Evolutionary conservation across 192 early-diverging fungal species (phyloP).

Genomic region (Backusella tarrabulga): DNA sequence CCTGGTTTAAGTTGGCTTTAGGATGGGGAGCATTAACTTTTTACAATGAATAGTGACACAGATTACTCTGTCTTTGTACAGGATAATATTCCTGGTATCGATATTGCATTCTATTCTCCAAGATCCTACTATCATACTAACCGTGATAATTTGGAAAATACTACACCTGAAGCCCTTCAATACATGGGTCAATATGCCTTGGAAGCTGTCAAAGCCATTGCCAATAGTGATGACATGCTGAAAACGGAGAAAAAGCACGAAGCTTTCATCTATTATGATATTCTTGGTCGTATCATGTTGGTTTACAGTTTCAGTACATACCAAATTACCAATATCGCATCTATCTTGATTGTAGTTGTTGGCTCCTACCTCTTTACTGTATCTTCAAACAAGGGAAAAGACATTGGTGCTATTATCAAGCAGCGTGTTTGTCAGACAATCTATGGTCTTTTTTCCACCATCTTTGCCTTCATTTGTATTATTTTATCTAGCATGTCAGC

Average conservation of each 20-base stretch:
- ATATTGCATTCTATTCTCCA: constrained; percentile 64
- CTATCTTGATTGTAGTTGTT: constrained; percentile 24
- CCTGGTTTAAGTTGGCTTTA: neutral
- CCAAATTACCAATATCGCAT: constrained; percentile 18
- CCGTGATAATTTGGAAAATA: constrained; percentile 52
- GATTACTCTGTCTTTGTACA: constrained; percentile 64
- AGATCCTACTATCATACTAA: constrained; percentile 65
- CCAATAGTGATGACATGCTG: constrained; percentile 22
- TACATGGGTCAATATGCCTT: constrained; percentile 66
- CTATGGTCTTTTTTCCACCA: constrained; percentile 1
- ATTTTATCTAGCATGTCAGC: neutral
- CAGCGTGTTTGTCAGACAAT: neutral
- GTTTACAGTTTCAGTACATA: constrained; percentile 30
- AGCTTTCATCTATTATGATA: constrained; percentile 46
- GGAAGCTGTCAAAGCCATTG: constrained; percentile 46
- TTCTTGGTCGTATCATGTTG: constrained; percentile 45
- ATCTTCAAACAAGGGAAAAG: neutral
- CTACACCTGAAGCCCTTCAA: constrained; percentile 51
- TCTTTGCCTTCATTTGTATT: neutral
- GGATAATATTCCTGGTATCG: constrained; percentile 61
- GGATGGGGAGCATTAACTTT: neutral
- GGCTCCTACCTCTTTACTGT: neutral
- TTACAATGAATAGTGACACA: constrained; percentile 43
- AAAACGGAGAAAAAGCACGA: constrained; percentile 29
- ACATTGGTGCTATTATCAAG: neutral